These are phyloP conservation scores for Neopestalotiopsis clavispora DNA, from an alignment of 2,329 filamentous ascomycete genomes.

Conservation along the genomic window DNA sequence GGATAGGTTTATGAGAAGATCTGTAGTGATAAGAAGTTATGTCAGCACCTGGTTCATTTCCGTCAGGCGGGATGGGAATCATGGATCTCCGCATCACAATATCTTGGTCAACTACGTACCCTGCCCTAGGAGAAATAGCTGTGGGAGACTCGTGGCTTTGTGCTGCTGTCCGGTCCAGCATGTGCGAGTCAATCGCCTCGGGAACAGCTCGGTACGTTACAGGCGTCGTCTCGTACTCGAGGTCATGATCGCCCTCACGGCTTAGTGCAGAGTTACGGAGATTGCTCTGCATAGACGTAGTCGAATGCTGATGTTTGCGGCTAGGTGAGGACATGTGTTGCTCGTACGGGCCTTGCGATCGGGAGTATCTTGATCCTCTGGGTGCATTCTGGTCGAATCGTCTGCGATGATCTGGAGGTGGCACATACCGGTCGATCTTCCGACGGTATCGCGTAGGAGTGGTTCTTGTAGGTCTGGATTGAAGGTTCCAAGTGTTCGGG, in stretches of 20 bases:
- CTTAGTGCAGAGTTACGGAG: too few species aligned
- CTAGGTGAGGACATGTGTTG: not conserved
- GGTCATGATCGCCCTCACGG: too few species aligned
- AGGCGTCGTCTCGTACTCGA: too few species aligned
- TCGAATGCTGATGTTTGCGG: not conserved
- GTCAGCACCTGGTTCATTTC: too few species aligned
- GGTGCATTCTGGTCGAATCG: not conserved
- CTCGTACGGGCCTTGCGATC: not conserved
- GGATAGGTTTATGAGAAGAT: not conserved
- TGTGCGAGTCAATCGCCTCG: too few species aligned
- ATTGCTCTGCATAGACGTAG: not conserved
- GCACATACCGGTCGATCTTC: not conserved
- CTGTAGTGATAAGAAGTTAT: not conserved
- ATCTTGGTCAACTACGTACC: too few species aligned
- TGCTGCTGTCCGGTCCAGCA: too few species aligned
- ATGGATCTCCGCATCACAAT: too few species aligned
- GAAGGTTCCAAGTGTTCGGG: not conserved
- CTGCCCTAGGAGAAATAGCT: too few species aligned
- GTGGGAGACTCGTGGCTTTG: too few species aligned
- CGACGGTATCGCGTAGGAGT: not conserved
- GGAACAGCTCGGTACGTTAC: too few species aligned
- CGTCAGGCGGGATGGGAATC: too few species aligned
- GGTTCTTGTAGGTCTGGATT: not conserved
- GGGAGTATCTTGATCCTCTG: not conserved
- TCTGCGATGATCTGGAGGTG: not conserved